Base-by-base conservation (phyloP, 805 yeast species). In the Scheffersomyces ergatensis region DNA sequence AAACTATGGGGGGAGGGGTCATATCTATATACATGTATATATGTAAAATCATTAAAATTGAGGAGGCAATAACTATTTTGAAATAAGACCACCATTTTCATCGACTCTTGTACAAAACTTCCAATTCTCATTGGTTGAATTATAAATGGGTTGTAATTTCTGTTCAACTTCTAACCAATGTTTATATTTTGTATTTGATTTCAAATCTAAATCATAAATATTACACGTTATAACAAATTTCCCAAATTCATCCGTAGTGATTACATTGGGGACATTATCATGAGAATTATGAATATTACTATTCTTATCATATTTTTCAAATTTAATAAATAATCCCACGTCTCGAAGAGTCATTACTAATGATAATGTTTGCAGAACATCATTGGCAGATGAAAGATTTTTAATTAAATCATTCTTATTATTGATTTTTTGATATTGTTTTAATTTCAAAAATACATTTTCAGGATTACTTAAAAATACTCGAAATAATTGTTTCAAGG, bases 301-400 rank as follows among this genome's bases (percentile, higher is more conserved):
- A 25, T 24, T 13, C 48, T 36, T 55, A 47, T 56, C 58, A 37
- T 54, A 56, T 42, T 57, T 57, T 38, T 59, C 64, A 33, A 76
- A 58, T 34, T 67, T 66, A 15, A 76, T 48, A 40, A 79, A 70
- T 14, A 80, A 49, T 0, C 83, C 79, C 20, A 80, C 80, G 53
- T 80, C 85, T 26, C 85, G 62, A 24, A 73, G 55, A 0, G 83
- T 65, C 84, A 80, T 80, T 4, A 70, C 65, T 16, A 66, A 52
- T 5, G 67, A 60, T 20, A 77, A 49, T 23, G 59, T 62, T 1
- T 65, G 65, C 43, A 65, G 65, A 8, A 74, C 79, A 45, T 72
- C 77, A 2, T 55, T 45, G 21, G 46, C 47, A 1, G 63, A 54
- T 1, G 61, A 53, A 19, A 64, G 40, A 42, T 64, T 64, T 27